phyloP scores from a whole-genome alignment of 257 asterid species.

The Coffea canephora region DNA sequence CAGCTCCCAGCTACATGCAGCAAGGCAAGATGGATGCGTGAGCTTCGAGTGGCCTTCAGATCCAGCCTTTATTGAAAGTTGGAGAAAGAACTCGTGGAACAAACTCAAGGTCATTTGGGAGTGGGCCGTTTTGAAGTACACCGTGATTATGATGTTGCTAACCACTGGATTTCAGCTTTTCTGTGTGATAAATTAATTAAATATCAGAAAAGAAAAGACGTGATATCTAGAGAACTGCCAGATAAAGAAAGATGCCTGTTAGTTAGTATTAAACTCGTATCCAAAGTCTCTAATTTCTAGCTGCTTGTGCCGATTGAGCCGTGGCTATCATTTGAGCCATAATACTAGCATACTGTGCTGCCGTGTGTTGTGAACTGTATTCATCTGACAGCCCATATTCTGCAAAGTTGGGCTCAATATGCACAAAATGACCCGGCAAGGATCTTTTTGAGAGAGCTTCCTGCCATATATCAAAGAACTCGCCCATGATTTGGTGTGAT shows the following conservation, averaged over 20 bases:
- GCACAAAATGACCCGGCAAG: conserved; percentile 88
- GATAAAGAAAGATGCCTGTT: background rate
- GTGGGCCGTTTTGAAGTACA: too few relatives aligned
- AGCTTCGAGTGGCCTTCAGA: background rate
- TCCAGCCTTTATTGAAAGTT: background rate
- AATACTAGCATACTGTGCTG: conserved; percentile 81
- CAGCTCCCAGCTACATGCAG: background rate
- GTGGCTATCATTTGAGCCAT: conserved; percentile 87
- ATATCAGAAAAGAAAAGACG: background rate
- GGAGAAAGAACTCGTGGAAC: background rate
- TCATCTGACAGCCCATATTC: conserved; percentile 78
- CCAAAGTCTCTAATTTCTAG: conserved; percentile 47
- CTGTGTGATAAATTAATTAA: background rate
- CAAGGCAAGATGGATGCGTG: background rate
- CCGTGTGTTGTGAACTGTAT: conserved; percentile 75
- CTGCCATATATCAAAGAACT: conserved; percentile 81
- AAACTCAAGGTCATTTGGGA: background rate
- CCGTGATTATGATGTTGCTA: background rate
- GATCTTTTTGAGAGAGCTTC: conserved; percentile 81
- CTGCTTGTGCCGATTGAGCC: conserved; percentile 61
- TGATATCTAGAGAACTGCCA: too few relatives aligned
- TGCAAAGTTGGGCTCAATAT: conserved; percentile 70
- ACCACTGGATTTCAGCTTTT: background rate
- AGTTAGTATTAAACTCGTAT: background rate
- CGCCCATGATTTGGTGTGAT: conserved; percentile 80